Evolutionary conservation across 2,329 filamentous ascomycete species (phyloP).

Genomic region (Aspergillus ibericus): DNA sequence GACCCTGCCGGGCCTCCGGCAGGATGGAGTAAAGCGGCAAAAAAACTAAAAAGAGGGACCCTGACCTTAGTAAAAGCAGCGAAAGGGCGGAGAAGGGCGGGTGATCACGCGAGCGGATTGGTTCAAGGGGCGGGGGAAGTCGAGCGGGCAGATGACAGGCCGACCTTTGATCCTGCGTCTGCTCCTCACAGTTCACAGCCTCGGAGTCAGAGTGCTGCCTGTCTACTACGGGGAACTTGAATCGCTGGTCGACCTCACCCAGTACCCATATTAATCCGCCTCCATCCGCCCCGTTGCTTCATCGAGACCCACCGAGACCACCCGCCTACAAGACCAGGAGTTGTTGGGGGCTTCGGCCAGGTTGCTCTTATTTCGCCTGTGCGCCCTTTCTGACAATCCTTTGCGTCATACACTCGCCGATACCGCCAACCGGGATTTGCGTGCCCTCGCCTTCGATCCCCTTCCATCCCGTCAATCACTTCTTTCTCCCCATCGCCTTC

Average conservation of each 20-base stretch:
- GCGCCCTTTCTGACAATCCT: constrained; percentile 15
- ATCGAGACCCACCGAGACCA: background rate
- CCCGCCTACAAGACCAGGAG: background rate
- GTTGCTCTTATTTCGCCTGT: constrained; percentile 6
- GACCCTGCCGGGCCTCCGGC: too few relatives aligned
- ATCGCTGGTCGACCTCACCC: background rate
- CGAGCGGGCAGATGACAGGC: background rate
- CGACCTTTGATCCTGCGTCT: constrained; percentile 1
- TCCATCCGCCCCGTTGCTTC: background rate
- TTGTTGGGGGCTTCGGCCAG: constrained; percentile 1
- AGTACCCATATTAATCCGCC: background rate
- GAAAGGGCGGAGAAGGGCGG: constrained; percentile 1
- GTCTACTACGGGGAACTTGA: background rate
- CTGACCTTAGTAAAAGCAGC: background rate
- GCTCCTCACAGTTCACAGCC: background rate
- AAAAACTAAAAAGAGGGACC: background rate
- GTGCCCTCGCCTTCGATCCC: constrained; percentile 25
- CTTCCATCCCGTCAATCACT: constrained; percentile 17
- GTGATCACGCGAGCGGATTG: constrained; percentile 6
- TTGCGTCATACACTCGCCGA: constrained; percentile 43
- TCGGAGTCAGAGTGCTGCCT: background rate
- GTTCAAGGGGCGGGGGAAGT: background rate
- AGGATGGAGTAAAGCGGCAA: background rate
- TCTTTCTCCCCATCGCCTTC: constrained; percentile 17
- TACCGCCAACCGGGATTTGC: constrained; percentile 23